A percentile compares a stretch with the other conserved stretches of the same genome.
phyloP scores from a whole-genome alignment of 371 early-diverging fungal species.

The Rhizopus microsporus region DNA sequence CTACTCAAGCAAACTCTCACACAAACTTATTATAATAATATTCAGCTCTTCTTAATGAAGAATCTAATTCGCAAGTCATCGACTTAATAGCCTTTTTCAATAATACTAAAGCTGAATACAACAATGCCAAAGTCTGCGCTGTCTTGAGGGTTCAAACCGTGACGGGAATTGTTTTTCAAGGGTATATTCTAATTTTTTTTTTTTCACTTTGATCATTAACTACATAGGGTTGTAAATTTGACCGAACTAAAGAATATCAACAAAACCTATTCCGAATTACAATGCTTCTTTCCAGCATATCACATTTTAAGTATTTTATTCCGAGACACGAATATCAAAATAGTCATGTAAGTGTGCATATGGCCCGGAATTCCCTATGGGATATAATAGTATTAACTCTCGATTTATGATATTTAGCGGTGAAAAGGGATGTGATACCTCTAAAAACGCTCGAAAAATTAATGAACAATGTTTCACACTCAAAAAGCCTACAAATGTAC shows the following conservation, averaged over 20 bases:
- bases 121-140: slow-evolving; percentile 6
- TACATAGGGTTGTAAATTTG: slow-evolving; percentile 1
- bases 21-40: too few relatives aligned
- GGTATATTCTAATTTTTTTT: slow-evolving; percentile 7
- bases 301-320: slow-evolving; percentile 5
- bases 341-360: slow-evolving; percentile 6
- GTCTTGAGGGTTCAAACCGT: slow-evolving; percentile 5
- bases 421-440: slow-evolving; percentile 9
- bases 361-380: slow-evolving; percentile 5
- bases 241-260: neutral
- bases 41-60: too few relatives aligned
- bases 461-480: slow-evolving; percentile 4
- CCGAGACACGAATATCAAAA: slow-evolving; percentile 2
- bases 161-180: slow-evolving; percentile 1
- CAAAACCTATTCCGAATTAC: slow-evolving; percentile 5
- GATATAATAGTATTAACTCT: slow-evolving; percentile 8
- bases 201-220: slow-evolving; percentile 6
- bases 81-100: too few relatives aligned
- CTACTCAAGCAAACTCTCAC: too few relatives aligned
- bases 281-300: slow-evolving; percentile 5
- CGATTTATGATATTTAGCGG: slow-evolving; percentile 6
- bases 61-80: too few relatives aligned
- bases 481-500: slow-evolving; percentile 8
- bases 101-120: too few relatives aligned
- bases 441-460: slow-evolving; percentile 5